Percentiles rank a stretch among this genome's conserved stretches.
Conservation (phyloP, 1,284 basidiomycete species). For the Hemileia vastatrix region DNA sequence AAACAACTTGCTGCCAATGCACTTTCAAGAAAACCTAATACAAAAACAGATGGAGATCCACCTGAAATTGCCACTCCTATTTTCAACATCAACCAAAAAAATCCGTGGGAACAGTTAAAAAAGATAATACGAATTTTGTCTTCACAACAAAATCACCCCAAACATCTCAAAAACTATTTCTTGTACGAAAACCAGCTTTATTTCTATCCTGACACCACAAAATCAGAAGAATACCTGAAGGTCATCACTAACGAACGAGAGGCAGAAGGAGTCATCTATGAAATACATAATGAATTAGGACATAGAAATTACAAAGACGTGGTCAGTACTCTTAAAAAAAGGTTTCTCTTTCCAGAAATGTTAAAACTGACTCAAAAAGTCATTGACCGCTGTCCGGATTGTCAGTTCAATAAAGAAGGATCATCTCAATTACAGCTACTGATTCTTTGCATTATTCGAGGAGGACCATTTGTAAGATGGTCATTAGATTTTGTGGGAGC, state of each 20-base stretch:
- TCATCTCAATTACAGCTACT: not conserved
- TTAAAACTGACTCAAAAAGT: not conserved
- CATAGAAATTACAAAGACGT: not conserved
- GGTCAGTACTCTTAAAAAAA: not conserved
- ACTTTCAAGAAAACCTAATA: conserved; percentile 1
- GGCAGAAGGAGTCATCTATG: too few species aligned
- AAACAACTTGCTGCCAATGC: conserved; percentile 6
- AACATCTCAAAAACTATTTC: too few species aligned
- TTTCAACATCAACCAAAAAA: not conserved
- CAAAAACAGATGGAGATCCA: not conserved
- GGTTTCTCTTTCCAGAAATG: not conserved
- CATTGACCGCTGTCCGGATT: not conserved
- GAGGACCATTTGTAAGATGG: conserved; percentile 2
- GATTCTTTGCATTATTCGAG: not conserved
- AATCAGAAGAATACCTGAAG: too few species aligned
- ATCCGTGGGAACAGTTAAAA: too few species aligned
- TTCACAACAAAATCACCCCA: too few species aligned
- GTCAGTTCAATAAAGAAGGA: not conserved
- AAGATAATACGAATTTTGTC: too few species aligned
- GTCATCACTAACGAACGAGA: too few species aligned
- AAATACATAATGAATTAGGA: too few species aligned
- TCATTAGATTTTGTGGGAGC: conserved; percentile 7
- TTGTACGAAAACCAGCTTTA: too few species aligned
- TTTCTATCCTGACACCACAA: too few species aligned
- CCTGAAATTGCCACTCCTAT: not conserved